These are phyloP conservation scores for Fusarium xyrophilum DNA, from an alignment of 2,329 filamentous ascomycete species.

Conservation along the genomic window DNA sequence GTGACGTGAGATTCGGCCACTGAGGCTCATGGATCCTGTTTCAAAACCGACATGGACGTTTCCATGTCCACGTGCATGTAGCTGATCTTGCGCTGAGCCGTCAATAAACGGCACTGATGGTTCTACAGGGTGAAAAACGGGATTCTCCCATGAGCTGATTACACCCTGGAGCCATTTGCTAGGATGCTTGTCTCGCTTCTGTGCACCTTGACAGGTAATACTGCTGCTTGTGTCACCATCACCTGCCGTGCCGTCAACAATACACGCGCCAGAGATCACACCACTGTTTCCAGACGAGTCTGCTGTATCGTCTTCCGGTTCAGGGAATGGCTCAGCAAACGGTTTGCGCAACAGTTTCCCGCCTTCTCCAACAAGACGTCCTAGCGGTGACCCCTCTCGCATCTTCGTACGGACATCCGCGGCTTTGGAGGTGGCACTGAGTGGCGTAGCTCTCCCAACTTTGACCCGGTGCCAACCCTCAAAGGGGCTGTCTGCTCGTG, in stretches of 20 bases:
- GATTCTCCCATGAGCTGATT: conserved; percentile 74
- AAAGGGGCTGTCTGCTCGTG: conserved; percentile 41
- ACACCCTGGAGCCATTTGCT: conserved; percentile 66
- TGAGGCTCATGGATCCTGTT: conserved; percentile 39
- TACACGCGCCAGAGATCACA: not conserved
- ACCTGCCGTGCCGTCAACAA: not conserved
- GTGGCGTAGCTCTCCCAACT: conserved; percentile 32
- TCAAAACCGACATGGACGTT: conserved; percentile 42
- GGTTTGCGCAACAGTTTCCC: conserved; percentile 55
- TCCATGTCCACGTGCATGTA: not conserved
- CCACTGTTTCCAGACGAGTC: not conserved
- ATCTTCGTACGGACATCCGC: not conserved
- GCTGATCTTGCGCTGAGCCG: not conserved
- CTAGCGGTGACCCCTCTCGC: not conserved
- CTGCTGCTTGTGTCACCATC: not conserved
- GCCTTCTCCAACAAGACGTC: conserved; percentile 49
- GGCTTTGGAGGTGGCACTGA: not conserved
- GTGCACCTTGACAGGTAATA: not conserved
- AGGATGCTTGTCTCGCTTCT: conserved; percentile 16
- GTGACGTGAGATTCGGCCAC: conserved; percentile 65
- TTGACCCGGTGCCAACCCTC: conserved; percentile 50
- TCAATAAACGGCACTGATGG: conserved; percentile 53
- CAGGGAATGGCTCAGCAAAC: conserved; percentile 49
- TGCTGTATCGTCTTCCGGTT: conserved; percentile 7
- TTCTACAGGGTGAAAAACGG: conserved; percentile 68